Evolutionary conservation across 371 early-diverging fungal species (phyloP), one percentile per base, ranked within the genome.

Genomic region (Syncephalastrum racemosum): DNA sequence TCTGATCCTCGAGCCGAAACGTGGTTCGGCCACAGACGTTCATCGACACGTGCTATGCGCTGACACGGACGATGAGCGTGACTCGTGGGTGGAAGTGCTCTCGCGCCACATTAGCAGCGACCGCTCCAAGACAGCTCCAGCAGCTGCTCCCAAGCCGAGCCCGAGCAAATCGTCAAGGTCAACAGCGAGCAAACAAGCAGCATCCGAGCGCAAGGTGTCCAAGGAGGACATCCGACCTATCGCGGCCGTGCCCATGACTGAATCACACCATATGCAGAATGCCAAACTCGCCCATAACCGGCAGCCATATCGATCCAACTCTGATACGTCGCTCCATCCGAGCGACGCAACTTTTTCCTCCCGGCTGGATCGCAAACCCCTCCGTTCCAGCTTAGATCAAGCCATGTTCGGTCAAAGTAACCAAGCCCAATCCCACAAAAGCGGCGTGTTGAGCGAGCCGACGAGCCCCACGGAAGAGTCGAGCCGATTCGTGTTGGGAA

Each of bases 31-130:
- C 42, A 82, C 79, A 54, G 79, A 83, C 22, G 70, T 82, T 0
- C 66, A 73, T 25, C 68, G 86, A 15, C 91, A 91, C 61, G 84
- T 92, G 22, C 84, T 96, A 19, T 91, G 90, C 68, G 94, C 94
- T 13, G 91, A 89, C 22, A 88, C 87, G 10, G 95, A 93, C 58
- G 67, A 68, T 22, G 95, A 96, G 58, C 77, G 94, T 25, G 94
- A 94, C 62, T 85, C 84, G 43, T 96, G 95, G 94, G 86, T 94
- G 0, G 77, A 79, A 44, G 84, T 85, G 1, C 67, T 90, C 5
- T 54, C 70, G 45, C 59, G 66, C 14, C 66, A 77, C 51, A 71
- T 47, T 14, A 62, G 52, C 67, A 48, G 44, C 14, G 40, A 24
- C 12, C 16, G 22, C 31, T 3, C 36, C 12, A 7, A 5, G 6